phyloP scores from a whole-genome alignment of 495 filamentous ascomycete genomes.

The Penicillium cinerascens region DNA sequence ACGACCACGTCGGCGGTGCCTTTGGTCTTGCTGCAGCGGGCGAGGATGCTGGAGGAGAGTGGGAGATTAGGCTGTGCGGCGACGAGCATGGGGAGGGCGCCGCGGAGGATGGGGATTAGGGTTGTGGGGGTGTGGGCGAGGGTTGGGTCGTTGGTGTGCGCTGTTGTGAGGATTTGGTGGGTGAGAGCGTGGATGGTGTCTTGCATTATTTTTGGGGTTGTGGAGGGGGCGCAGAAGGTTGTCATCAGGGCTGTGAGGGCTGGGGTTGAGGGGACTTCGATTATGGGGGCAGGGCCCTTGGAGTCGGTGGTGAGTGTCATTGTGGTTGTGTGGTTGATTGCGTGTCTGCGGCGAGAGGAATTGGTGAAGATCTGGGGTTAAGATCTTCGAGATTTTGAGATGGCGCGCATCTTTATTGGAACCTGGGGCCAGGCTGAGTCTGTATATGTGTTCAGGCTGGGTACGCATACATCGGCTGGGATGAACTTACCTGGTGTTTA shows the following conservation, averaged over 20 bases:
- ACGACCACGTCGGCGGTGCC: conserved; percentile 1
- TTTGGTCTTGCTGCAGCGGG: background rate
- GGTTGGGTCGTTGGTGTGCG: conserved; percentile 1
- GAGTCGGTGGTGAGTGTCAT: no score
- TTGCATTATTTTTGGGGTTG: background rate
- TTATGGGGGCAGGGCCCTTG: background rate
- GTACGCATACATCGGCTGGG: no score
- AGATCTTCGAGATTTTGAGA: no score
- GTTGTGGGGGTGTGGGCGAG: conserved; percentile 1
- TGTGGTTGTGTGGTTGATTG: no score
- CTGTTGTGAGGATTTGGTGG: background rate
- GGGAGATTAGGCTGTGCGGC: background rate
- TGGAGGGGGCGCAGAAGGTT: background rate
- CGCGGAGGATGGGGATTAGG: conserved; percentile 2
- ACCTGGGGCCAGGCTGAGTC: no score
- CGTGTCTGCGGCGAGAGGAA: no score
- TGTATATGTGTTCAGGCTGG: no score
- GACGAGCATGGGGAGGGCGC: conserved; percentile 1
- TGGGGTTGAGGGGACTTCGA: background rate
- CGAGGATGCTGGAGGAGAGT: background rate
- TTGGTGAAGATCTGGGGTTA: no score
- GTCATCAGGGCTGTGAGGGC: background rate
- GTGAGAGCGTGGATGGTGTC: conserved; percentile 4
- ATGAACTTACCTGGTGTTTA: no score
- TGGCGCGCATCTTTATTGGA: no score